These are phyloP conservation scores for Nidularia sp. DNA, from an alignment of 768 basidiomycete genomes.

Conservation along the genomic window DNA sequence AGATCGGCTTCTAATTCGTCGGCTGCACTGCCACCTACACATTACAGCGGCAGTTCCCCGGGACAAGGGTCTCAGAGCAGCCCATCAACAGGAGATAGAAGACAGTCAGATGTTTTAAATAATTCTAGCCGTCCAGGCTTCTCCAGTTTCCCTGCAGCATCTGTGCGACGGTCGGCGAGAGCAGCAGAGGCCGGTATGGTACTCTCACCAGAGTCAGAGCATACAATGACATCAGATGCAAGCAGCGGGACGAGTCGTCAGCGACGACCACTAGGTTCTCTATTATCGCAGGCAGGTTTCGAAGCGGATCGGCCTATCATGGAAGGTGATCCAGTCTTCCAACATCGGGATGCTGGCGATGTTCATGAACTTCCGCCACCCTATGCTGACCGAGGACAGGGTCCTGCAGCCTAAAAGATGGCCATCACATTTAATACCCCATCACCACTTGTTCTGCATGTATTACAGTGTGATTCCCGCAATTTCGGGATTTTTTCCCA, in stretches of 20 bases:
- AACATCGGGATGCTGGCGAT: slow-evolving; percentile 28
- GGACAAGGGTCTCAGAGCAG: neutral
- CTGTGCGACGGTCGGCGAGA: neutral
- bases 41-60: neutral
- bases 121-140: neutral
- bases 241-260: neutral
- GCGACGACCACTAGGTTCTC: neutral
- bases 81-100: neutral
- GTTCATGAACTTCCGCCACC: slow-evolving; percentile 37
- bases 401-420: too few relatives aligned
- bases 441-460: neutral
- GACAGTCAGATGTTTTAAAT: neutral
- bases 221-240: too few relatives aligned
- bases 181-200: neutral
- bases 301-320: neutral
- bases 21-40: neutral
- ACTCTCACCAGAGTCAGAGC: too few relatives aligned
- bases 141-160: neutral
- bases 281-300: slow-evolving; percentile 1
- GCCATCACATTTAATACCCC: neutral
- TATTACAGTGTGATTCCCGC: too few relatives aligned
- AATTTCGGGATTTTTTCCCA: too few relatives aligned
- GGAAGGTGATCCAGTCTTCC: slow-evolving; percentile 17
- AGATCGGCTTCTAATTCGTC: slow-evolving; percentile 1
- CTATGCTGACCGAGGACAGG: slow-evolving; percentile 18